These are phyloP conservation scores for Hygrophorus pudorinus DNA, from an alignment of 768 basidiomycete species.

Conservation along the genomic window DNA sequence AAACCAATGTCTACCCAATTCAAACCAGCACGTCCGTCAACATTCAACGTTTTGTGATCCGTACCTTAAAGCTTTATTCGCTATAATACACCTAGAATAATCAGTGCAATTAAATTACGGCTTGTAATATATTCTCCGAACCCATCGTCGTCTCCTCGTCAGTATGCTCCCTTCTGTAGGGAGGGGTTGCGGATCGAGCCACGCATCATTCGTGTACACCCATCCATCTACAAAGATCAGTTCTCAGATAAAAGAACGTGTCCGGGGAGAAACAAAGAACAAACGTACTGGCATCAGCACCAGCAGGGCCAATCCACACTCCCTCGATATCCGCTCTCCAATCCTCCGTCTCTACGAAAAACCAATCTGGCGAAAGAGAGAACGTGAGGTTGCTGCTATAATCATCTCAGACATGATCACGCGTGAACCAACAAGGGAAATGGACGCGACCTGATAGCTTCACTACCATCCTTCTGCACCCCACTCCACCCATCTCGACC, in stretches of 20 bases:
- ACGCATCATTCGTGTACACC: conserved; percentile 73
- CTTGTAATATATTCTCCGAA: too few species aligned
- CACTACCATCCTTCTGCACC: conserved; percentile 29
- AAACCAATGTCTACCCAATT: too few species aligned
- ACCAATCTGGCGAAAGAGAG: conserved; percentile 64
- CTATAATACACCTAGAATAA: too few species aligned
- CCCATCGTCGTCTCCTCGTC: too few species aligned
- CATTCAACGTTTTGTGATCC: too few species aligned
- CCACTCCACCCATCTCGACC: conserved; percentile 65
- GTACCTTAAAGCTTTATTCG: too few species aligned
- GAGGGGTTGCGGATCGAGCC: conserved; percentile 46
- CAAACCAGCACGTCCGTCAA: too few species aligned
- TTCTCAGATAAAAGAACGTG: neutral
- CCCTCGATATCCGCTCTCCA: conserved; percentile 62
- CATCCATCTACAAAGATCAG: conserved; percentile 46
- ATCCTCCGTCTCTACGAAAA: conserved; percentile 65
- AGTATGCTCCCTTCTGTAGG: conserved; percentile 25
- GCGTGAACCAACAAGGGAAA: neutral
- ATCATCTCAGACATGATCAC: conserved; percentile 3
- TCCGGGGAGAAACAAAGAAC: neutral
- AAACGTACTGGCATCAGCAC: conserved; percentile 21
- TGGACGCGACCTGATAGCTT: conserved; percentile 66
- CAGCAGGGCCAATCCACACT: conserved; percentile 37
- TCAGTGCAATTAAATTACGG: too few species aligned
- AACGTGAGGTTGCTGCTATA: conserved; percentile 74